A percentile compares a stretch with the other conserved stretches of the same genome.
Conservation (phyloP, 1,284 basidiomycete genomes). For the Tranzscheliella williamsii region DNA sequence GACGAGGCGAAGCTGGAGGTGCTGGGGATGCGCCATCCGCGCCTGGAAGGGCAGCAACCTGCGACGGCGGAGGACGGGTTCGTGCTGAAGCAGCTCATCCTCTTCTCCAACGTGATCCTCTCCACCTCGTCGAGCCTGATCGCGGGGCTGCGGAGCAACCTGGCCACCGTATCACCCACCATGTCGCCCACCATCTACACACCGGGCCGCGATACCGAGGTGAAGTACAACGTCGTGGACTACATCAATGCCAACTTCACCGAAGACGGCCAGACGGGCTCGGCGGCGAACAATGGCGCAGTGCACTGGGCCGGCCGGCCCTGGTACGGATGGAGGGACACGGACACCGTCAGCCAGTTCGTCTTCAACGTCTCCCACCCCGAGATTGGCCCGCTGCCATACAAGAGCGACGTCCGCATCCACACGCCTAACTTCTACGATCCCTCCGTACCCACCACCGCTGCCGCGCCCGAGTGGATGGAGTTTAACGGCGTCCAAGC, state of each 20-base stretch:
- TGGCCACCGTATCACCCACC: constrained; percentile 15
- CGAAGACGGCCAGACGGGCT: neutral
- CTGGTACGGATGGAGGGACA: constrained; percentile 34
- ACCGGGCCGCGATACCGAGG: constrained; percentile 2
- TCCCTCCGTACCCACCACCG: constrained; percentile 6
- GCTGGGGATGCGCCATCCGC: constrained; percentile 29
- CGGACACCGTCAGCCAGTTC: constrained; percentile 29
- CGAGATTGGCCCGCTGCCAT: constrained; percentile 19
- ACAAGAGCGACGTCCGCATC: constrained; percentile 15
- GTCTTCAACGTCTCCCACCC: constrained; percentile 15
- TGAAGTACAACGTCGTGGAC: constrained; percentile 34
- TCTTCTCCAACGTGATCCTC: constrained; percentile 25
- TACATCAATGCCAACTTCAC: constrained; percentile 24
- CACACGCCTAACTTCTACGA: constrained; percentile 21
- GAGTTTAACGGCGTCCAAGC: constrained; percentile 18
- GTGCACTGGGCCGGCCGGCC: constrained; percentile 24
- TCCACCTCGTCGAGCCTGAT: constrained; percentile 21
- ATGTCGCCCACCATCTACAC: constrained; percentile 26
- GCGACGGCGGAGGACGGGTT: constrained; percentile 21
- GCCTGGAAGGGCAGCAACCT: constrained; percentile 13
- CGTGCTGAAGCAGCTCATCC: constrained; percentile 32
- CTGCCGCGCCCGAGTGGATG: constrained; percentile 20
- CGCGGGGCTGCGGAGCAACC: constrained; percentile 24
- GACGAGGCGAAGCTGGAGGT: constrained; percentile 42
- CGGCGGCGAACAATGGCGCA: constrained; percentile 14